These are phyloP conservation scores for Oryza glumipatula DNA, from an alignment of 176 grass and related monocot species.

Conservation along the genomic window DNA sequence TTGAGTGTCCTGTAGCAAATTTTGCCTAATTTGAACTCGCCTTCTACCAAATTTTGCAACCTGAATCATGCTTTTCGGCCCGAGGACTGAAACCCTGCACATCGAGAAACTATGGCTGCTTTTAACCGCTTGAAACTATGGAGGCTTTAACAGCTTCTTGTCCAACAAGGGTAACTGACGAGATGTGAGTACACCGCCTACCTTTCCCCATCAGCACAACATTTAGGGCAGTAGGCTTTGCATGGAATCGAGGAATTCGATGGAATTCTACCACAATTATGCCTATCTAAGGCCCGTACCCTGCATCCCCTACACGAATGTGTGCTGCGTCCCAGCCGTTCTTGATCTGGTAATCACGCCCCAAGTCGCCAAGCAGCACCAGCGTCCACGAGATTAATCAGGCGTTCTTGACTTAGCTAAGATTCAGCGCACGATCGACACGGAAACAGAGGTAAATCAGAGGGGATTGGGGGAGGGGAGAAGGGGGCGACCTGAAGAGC, in stretches of 20 bases:
- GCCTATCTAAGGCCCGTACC: neutral
- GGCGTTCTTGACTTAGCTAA: slow-evolving; percentile 5
- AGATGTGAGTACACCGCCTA: neutral
- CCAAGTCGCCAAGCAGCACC: neutral
- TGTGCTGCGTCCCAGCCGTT: neutral
- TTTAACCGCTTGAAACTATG: slow-evolving; percentile 23
- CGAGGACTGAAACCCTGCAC: neutral
- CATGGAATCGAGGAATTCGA: neutral
- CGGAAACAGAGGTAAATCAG: slow-evolving; percentile 1
- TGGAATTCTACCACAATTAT: neutral
- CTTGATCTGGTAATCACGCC: slow-evolving; percentile 3
- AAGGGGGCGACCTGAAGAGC: slow-evolving; percentile 74
- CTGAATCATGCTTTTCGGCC: neutral
- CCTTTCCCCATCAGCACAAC: neutral
- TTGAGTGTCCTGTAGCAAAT: too few relatives aligned
- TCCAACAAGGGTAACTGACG: neutral
- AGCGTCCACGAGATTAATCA: neutral
- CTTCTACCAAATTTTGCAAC: neutral
- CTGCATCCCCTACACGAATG: slow-evolving; percentile 3
- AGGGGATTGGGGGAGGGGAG: neutral
- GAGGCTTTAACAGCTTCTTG: neutral
- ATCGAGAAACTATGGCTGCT: slow-evolving; percentile 18
- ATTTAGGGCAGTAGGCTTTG: neutral
- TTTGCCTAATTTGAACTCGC: neutral
- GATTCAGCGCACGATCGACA: slow-evolving; percentile 18